These are phyloP conservation scores for Globisporangium rhizosaccharum DNA, from an alignment of 352 stramenopile genomes.

Conservation along the genomic window DNA sequence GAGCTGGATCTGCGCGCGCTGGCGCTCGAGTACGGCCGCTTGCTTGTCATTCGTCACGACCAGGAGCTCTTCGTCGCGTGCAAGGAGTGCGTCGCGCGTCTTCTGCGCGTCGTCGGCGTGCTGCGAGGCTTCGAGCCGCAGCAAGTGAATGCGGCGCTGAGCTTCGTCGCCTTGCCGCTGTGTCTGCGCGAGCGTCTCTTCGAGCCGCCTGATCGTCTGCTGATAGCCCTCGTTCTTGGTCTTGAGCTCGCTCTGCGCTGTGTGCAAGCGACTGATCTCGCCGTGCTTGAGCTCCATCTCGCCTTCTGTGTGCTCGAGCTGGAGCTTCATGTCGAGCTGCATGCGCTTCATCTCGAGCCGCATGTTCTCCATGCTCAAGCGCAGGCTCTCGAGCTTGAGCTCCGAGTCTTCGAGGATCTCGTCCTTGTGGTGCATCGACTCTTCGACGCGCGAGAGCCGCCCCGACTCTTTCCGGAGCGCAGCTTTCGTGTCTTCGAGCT, in stretches of 20 bases:
- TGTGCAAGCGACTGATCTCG: slow-evolving; percentile 53
- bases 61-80: slow-evolving; percentile 32
- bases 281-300: slow-evolving; percentile 74
- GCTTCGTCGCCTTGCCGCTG: slow-evolving; percentile 44
- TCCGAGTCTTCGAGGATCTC: slow-evolving; percentile 55
- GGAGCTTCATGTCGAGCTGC: slow-evolving; percentile 71
- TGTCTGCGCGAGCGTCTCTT: slow-evolving; percentile 25
- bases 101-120: slow-evolving; percentile 27
- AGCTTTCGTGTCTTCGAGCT: slow-evolving; percentile 50
- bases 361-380: slow-evolving; percentile 47
- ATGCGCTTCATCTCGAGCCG: slow-evolving; percentile 63
- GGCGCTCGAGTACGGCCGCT: slow-evolving; percentile 23
- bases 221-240: slow-evolving; percentile 51
- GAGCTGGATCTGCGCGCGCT: slow-evolving; percentile 46
- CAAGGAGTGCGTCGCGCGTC: slow-evolving; percentile 25
- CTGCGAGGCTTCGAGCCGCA: slow-evolving; percentile 45
- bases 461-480: slow-evolving; percentile 53
- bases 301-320: slow-evolving; percentile 52
- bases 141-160: slow-evolving; percentile 41
- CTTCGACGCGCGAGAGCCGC: slow-evolving; percentile 44
- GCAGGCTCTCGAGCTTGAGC: slow-evolving; percentile 61
- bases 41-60: slow-evolving; percentile 31
- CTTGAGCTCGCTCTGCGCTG: slow-evolving; percentile 43
- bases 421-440: slow-evolving; percentile 58
- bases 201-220: slow-evolving; percentile 41